phyloP scores from a whole-genome alignment of 2,329 filamentous ascomycete genomes.

The Knoxdaviesia capensis region DNA sequence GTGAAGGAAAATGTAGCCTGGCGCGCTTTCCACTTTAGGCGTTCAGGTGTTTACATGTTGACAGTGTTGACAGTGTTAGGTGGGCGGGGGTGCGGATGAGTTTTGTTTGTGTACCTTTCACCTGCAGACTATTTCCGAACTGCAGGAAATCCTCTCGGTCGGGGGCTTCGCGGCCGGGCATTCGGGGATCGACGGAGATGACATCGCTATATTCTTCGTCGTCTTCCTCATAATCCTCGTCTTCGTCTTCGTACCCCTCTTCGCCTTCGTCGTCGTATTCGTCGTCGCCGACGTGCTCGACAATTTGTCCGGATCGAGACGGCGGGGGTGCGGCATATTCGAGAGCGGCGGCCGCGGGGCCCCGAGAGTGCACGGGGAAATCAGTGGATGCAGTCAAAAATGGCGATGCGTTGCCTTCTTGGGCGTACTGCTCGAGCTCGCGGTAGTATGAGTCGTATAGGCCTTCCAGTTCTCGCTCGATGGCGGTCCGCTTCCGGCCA shows the following conservation, averaged over 20 bases:
- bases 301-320: constrained; percentile 48
- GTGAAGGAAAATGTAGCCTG: too few relatives aligned
- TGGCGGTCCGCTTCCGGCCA: constrained; percentile 85
- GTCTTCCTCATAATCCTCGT: constrained; percentile 34
- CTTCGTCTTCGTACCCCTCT: constrained; percentile 30
- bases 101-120: constrained; percentile 42
- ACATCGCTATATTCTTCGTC: constrained; percentile 39
- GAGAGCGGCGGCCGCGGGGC: background rate
- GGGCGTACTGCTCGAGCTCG: constrained; percentile 92
- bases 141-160: constrained; percentile 79
- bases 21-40: too few relatives aligned
- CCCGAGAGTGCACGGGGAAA: background rate
- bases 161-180: constrained; percentile 34
- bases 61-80: too few relatives aligned
- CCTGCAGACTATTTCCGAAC: constrained; percentile 91
- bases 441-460: constrained; percentile 98
- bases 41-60: too few relatives aligned
- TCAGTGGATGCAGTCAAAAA: constrained; percentile 1
- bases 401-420: constrained; percentile 15
- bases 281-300: constrained; percentile 40
- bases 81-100: too few relatives aligned
- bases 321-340: constrained; percentile 34
- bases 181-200: constrained; percentile 32
- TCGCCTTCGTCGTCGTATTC: constrained; percentile 33
- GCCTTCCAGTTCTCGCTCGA: constrained; percentile 93